Evolutionary conservation across 176 grass and related monocot species (phyloP).

Genomic region (Cenchrus fungigraminus): DNA sequence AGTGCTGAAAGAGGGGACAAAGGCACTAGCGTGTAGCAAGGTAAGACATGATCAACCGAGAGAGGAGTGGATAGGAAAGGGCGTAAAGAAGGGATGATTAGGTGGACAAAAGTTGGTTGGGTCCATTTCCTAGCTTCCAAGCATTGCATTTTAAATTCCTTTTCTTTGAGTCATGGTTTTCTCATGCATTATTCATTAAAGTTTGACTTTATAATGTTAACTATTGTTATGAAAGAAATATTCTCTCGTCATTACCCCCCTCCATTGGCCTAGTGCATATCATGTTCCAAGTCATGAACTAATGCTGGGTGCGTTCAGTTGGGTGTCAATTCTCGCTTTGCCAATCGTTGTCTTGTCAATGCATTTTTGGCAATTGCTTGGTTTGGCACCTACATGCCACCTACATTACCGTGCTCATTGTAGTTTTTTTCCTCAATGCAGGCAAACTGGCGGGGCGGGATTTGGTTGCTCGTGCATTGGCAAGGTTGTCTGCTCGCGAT

Average conservation of each 20-base stretch:
- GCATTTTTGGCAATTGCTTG: background rate
- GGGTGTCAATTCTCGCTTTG: too few species aligned
- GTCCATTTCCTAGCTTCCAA: background rate
- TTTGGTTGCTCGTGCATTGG: too few species aligned
- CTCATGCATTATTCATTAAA: too few species aligned
- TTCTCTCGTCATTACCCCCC: background rate
- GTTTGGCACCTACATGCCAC: too few species aligned
- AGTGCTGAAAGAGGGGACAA: background rate
- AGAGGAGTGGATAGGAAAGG: background rate
- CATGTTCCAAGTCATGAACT: background rate
- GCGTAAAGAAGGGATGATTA: background rate
- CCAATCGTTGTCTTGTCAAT: background rate
- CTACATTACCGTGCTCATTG: background rate
- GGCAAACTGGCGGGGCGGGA: background rate
- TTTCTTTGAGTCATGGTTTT: too few species aligned
- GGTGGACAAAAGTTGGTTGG: background rate
- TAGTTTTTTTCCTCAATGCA: background rate
- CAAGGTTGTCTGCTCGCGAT: background rate
- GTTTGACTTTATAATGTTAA: background rate
- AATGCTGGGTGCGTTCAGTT: background rate
- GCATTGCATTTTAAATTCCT: too few species aligned
- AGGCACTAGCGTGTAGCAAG: background rate
- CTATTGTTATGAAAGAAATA: background rate
- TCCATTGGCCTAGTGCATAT: background rate
- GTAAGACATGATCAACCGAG: background rate